Evolutionary conservation across 495 filamentous ascomycete species (phyloP).

Genomic region (Xylaria flabelliformis): DNA sequence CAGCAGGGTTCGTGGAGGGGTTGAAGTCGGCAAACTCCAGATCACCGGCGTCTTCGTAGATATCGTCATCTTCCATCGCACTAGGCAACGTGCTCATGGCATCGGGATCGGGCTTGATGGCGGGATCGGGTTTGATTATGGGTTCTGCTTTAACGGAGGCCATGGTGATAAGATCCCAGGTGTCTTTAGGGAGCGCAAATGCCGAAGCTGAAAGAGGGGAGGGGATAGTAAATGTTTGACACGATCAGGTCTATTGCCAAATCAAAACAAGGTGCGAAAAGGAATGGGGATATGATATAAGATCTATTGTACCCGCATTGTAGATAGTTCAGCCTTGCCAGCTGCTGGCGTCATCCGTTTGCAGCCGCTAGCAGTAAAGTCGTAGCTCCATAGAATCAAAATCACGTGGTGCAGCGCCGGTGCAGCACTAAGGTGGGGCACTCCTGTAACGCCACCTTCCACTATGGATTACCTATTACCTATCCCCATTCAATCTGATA

Average conservation of each 20-base stretch:
- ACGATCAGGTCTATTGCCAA: neutral
- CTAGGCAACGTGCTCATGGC: slow-evolving; percentile 61
- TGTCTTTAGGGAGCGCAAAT: neutral
- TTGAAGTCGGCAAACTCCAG: slow-evolving; percentile 71
- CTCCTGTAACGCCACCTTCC: neutral
- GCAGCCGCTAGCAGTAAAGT: slow-evolving; percentile 13
- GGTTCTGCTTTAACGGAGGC: slow-evolving; percentile 38
- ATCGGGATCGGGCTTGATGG: slow-evolving; percentile 51
- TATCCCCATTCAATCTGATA: neutral
- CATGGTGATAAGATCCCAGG: slow-evolving; percentile 29
- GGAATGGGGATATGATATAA: slow-evolving; percentile 11
- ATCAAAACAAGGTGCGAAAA: neutral
- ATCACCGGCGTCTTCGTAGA: slow-evolving; percentile 89
- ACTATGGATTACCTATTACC: neutral
- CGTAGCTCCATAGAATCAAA: neutral
- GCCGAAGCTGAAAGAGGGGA: neutral
- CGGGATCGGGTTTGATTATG: slow-evolving; percentile 51
- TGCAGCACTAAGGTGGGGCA: slow-evolving; percentile 18
- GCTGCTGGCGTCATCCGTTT: slow-evolving; percentile 20
- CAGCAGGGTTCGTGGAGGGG: slow-evolving; percentile 37
- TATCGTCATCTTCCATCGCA: slow-evolving; percentile 72
- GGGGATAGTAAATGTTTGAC: neutral
- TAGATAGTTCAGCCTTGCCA: slow-evolving; percentile 19
- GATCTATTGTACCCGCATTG: no score
- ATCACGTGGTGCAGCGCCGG: neutral